Evolutionary conservation across 441 rosid species (phyloP).

Genomic region (Melastoma candidum): DNA sequence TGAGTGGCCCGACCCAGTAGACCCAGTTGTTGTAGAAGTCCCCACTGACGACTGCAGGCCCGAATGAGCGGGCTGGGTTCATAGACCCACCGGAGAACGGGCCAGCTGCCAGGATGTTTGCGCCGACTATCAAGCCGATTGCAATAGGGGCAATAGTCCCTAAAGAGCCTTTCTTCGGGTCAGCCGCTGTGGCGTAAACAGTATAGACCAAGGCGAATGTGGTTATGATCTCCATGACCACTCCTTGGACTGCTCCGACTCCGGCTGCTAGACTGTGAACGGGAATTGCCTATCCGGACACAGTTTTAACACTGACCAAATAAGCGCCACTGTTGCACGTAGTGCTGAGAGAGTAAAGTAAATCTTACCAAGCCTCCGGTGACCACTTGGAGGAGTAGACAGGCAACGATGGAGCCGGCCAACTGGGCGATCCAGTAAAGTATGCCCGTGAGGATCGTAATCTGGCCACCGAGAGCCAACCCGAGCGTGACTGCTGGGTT

Average conservation of each 20-base stretch:
- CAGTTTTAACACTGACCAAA: no score
- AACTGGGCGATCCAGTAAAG: slow-evolving; percentile 94
- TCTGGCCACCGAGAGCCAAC: slow-evolving; percentile 84
- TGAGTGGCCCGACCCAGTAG: slow-evolving; percentile 85
- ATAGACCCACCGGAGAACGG: slow-evolving; percentile 96
- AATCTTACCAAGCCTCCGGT: slow-evolving; percentile 69
- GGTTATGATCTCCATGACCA: slow-evolving; percentile 78
- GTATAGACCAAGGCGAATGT: slow-evolving; percentile 89
- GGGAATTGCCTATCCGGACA: slow-evolving; percentile 41
- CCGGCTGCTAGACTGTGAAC: slow-evolving; percentile 73
- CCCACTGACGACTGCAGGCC: slow-evolving; percentile 81
- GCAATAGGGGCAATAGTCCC: slow-evolving; percentile 86
- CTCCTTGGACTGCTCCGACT: slow-evolving; percentile 63
- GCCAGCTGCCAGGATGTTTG: slow-evolving; percentile 88
- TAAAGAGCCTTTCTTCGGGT: slow-evolving; percentile 82
- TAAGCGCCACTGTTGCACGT: slow-evolving; percentile 1
- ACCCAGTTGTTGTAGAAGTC: slow-evolving; percentile 82
- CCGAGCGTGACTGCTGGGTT: slow-evolving; percentile 95
- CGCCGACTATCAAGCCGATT: slow-evolving; percentile 86
- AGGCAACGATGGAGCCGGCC: slow-evolving; percentile 79
- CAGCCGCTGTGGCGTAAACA: slow-evolving; percentile 88
- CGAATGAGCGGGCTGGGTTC: slow-evolving; percentile 99
- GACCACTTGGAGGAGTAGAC: slow-evolving; percentile 62
- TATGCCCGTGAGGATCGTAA: slow-evolving; percentile 77
- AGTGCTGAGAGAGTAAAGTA: background rate